These are phyloP conservation scores for Stylosanthes scabra DNA, from an alignment of 331 rosid genomes.

Conservation along the genomic window DNA sequence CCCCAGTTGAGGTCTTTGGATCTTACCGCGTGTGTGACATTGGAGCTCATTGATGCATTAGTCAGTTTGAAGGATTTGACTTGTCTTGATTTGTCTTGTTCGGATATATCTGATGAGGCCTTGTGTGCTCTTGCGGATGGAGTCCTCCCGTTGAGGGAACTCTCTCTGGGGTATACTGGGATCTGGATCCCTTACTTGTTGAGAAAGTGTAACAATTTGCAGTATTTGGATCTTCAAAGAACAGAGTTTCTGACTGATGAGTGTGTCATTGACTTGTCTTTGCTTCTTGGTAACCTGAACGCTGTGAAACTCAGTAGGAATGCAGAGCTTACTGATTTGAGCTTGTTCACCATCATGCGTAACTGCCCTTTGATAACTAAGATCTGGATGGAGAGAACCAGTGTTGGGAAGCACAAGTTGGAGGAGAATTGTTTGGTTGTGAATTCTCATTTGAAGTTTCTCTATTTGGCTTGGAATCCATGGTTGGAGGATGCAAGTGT, in stretches of 20 bases:
- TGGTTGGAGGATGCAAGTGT: constrained; percentile 39
- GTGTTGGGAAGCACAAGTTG: constrained; percentile 28
- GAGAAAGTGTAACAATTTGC: constrained; percentile 42
- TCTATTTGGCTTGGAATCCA: constrained; percentile 47
- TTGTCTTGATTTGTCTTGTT: constrained; percentile 47
- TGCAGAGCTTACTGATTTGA: constrained; percentile 39
- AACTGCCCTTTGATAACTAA: constrained; percentile 53
- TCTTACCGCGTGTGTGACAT: not conserved
- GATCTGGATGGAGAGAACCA: constrained; percentile 57
- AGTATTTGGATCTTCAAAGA: constrained; percentile 57
- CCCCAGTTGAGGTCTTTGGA: constrained; percentile 49
- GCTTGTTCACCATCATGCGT: constrained; percentile 50
- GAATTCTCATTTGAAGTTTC: constrained; percentile 49
- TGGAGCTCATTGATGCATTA: constrained; percentile 35
- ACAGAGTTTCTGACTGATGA: constrained; percentile 55
- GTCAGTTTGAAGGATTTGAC: constrained; percentile 42
- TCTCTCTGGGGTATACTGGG: constrained; percentile 55
- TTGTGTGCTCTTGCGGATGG: constrained; percentile 60
- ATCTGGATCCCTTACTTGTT: constrained; percentile 44
- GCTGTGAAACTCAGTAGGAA: constrained; percentile 48
- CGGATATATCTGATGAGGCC: constrained; percentile 54
- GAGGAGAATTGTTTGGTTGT: constrained; percentile 24
- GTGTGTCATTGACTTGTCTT: constrained; percentile 45
- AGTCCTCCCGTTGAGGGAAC: constrained; percentile 60
- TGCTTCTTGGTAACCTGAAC: constrained; percentile 45